These are phyloP conservation scores for Heterobasidion parviporum DNA, from an alignment of 1,284 basidiomycete species.

Conservation along the genomic window DNA sequence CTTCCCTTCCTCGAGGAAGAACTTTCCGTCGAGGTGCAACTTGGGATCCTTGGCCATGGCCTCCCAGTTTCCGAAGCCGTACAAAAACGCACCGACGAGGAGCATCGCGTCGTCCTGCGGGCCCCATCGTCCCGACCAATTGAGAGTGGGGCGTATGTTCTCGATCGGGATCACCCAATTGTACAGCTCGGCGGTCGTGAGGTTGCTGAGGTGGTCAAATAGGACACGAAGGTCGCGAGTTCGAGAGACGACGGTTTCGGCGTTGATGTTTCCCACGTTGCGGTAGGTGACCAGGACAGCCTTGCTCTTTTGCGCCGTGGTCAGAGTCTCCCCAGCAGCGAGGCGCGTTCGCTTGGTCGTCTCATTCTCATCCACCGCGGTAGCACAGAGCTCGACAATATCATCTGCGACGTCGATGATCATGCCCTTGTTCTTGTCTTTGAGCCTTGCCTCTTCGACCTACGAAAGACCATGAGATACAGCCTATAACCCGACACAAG, in stretches of 20 bases:
- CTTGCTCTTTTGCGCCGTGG: slow-evolving; percentile 87
- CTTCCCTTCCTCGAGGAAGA: slow-evolving; percentile 96
- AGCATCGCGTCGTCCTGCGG: slow-evolving; percentile 90
- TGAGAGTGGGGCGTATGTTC: slow-evolving; percentile 87
- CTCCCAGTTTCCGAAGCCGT: slow-evolving; percentile 98
- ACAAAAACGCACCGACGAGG: slow-evolving; percentile 86
- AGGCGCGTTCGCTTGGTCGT: slow-evolving; percentile 69
- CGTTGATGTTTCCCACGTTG: slow-evolving; percentile 91
- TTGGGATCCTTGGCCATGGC: slow-evolving; percentile 84
- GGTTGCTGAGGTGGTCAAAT: slow-evolving; percentile 64
- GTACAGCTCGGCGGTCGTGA: slow-evolving; percentile 58
- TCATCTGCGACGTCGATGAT: slow-evolving; percentile 90
- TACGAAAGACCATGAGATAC: slow-evolving; percentile 19
- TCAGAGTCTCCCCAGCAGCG: slow-evolving; percentile 78
- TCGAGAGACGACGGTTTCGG: slow-evolving; percentile 91
- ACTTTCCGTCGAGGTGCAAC: slow-evolving; percentile 83
- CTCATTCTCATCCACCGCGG: slow-evolving; percentile 81
- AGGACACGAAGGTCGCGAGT: slow-evolving; percentile 87
- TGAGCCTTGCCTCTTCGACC: slow-evolving; percentile 89
- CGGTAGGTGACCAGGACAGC: slow-evolving; percentile 90
- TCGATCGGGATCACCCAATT: slow-evolving; percentile 87
- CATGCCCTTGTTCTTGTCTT: slow-evolving; percentile 92
- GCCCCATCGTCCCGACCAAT: slow-evolving; percentile 97
- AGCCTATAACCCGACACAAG: background rate
- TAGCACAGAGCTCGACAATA: slow-evolving; percentile 80